Base-by-base conservation (phyloP, 306 rosid genomes). In the Dryas octopetala region DNA sequence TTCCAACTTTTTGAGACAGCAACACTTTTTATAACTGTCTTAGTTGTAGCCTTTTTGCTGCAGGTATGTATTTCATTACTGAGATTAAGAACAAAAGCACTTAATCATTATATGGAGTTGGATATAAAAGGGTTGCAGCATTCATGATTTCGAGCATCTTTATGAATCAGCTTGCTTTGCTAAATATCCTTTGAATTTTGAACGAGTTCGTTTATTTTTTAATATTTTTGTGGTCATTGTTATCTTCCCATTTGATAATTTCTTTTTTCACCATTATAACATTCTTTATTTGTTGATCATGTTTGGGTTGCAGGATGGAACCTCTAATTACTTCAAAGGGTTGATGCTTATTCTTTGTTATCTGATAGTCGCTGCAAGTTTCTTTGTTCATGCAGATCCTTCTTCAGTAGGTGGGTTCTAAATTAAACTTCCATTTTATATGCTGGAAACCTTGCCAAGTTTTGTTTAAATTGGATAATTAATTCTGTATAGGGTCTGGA, bases 1-100 rank as follows among this genome's bases (percentile, higher is more conserved):
- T 93, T 93, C 50, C 91, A 89, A 79, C 91, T 89, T 77, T 90
- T 93, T 32, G 95, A 93, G 90, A 90, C 98, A 4, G 90, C 90
- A 43, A 83, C 89, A 26, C 89, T 93, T 14, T 89, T 90, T 69
- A 78, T 87, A 11, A 90, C 91, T 7, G 93, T 90, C 55, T 74
- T 93, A 55, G 93, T 90, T 0, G 95, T 89, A 9, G 90, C 94
- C 73, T 88, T 93, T 82, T 70, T 93, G 85, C 86, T 93, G 66
- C 96, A 93, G 98, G 98, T 90, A 59, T 74, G 88, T 76, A 12
- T 52, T 86, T 68, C 60, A 70, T 53, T 50, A 50, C 28, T 66
- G 71, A 50, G 38, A 55, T 66, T 28, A 19, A 28, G 2, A 0
- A 52, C 46, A 46, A 48, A 13, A 19, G 0, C 7, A 17, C 5